Conservation (phyloP, 129 eudicot species). For the Deinandra increscens region DNA sequence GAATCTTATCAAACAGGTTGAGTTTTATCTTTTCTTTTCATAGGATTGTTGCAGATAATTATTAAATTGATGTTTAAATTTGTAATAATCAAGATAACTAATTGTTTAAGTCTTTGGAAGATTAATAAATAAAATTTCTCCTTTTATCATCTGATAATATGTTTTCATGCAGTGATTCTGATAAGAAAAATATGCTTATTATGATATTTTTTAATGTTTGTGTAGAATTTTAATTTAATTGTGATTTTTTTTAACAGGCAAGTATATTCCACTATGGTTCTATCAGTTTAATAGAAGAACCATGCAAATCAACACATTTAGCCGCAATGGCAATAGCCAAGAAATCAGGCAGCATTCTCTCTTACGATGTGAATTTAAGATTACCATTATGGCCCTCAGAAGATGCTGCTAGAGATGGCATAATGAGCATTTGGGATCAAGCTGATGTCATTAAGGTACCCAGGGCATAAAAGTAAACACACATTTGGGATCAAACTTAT, state of each 20-base stretch:
- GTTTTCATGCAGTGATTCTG: background rate
- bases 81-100: background rate
- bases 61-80: background rate
- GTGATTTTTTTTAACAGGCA: slow-evolving; percentile 35
- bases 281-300: slow-evolving; percentile 59
- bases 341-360: slow-evolving; percentile 53
- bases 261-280: slow-evolving; percentile 62
- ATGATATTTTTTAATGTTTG: background rate
- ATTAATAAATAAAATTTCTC: background rate
- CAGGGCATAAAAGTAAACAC: slow-evolving; percentile 1
- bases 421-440: slow-evolving; percentile 66
- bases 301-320: slow-evolving; percentile 58
- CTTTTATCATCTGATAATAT: background rate
- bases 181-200: background rate
- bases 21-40: slow-evolving; percentile 14
- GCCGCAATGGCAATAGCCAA: slow-evolving; percentile 59
- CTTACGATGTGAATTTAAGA: slow-evolving; percentile 60
- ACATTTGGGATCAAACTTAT: background rate
- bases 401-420: slow-evolving; percentile 52
- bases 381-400: slow-evolving; percentile 64
- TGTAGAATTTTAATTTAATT: background rate
- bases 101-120: background rate
- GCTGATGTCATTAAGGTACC: slow-evolving; percentile 62
- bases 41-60: background rate
- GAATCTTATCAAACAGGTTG: slow-evolving; percentile 50